Evolutionary conservation across 176 grass and related monocot species (phyloP), one percentile per base, ranked within the genome.

Genomic region (Ampelocalamus luodianensis): DNA sequence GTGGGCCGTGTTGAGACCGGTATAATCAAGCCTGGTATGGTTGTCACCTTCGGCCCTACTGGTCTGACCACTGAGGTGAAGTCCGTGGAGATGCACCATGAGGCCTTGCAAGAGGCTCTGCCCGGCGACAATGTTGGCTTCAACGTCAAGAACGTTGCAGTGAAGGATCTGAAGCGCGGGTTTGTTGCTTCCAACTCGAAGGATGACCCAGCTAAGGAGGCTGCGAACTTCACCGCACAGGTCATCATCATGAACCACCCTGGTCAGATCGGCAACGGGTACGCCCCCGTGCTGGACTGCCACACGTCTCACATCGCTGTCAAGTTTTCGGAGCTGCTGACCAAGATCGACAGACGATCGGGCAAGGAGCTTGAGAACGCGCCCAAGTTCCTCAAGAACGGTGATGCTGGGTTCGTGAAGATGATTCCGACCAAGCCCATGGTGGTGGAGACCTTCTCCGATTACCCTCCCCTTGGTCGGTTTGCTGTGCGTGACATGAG

Each of bases 81-180:
- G 85, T 95, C 93, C 0, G 93, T 95, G 68, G 93, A 95, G 90
- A 95, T 95, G 93, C 93, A 95, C 85, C 93, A 95, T 6, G 93
- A 95, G 85, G 65, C 90, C 39, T 61, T 92, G 38, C 82, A 54
- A 1, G 93, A 92, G 67, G 92, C 92, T n/a, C 50, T 88, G 10
- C 92, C 92, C 3, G 92, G 92, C 36, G 92, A 94, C 78, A 92
- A 92, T 1, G 92, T 94, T 0, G 92, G 92, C 2, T 94, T 94
- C 72, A 94, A 94, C 2, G 92, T 94, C 5, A 94, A 94, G 92
- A 94, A 94, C 1, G 87, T 92, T 6, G 92, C 90, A 0, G 92
- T 94, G 18, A 94, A 94, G 85, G 92, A 92, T 83, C 44, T 94
- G 32, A 94, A 92, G 81, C 87, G 92, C 63, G 93, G 93, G 32